Base-by-base conservation (phyloP, 345 rosid genomes). In the Ceriops decandra region DNA sequence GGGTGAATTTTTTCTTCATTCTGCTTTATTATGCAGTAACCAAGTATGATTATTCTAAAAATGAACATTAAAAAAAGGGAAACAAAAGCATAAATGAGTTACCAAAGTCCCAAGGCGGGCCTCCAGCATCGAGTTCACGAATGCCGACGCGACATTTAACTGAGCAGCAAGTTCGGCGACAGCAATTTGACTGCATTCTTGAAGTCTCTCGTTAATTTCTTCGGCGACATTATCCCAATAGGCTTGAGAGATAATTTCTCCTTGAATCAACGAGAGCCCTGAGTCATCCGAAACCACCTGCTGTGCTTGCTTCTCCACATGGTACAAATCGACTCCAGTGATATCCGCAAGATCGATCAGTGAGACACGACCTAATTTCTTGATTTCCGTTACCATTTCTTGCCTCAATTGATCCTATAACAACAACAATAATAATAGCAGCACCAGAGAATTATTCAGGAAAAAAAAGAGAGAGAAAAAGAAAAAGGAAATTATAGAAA, bases 191-290 rank as follows among this genome's bases (percentile, higher is more conserved):
- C 97, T 89, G 68, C 97, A 89, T 70, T 95, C 97, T 76, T 91
- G 96, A 66, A 91, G 96, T 82, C 97, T 86, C 83, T 95, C 99
- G 22, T 91, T 91, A 68, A 91, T 86, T 73, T 95, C 99, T 83
- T 95, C 99, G 0, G 96, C 96, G 8, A 86, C 83, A 9, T 83
- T 80, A 67, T 95, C 99, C 99, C 99, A 95, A 69, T 93, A 95
- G 21, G 61, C 76, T 71, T 95, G 87, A n/a, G 97, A 95, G 74
- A 95, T 88, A 32, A 91, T 86, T 73, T 95, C 99, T 72, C 97
- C 97, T 66, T 95, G 95, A 60, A 85, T 84, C 33, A 91, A 76
- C 88, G 76, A 83, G 30, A 95, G 76, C 64, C 71, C 81, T 0
- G 88, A 86, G 72, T 85, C 81, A 78, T 66, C 84, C 5, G 76